Conservation (phyloP, 73 alveolate genomes). For the Paramecium biaurelia region DNA sequence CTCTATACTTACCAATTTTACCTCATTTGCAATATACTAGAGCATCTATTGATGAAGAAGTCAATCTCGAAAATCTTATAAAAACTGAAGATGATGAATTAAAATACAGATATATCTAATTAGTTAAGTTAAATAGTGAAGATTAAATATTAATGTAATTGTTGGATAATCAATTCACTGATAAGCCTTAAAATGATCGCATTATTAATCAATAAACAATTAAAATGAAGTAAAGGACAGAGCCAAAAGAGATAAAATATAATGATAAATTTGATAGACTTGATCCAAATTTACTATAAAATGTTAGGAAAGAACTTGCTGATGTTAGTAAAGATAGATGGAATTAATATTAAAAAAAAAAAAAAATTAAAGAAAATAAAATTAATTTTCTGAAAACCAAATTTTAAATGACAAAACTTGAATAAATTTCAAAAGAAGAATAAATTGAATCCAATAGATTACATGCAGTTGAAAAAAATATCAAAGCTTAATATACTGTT, state of each 20-base stretch:
- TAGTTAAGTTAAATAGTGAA: not conserved
- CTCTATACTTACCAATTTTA: not conserved
- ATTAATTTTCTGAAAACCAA: not conserved
- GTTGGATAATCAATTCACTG: not conserved
- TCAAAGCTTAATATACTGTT: not conserved
- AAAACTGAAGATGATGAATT: not conserved
- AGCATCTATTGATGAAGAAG: not conserved
- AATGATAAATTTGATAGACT: not conserved
- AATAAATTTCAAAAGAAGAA: not conserved
- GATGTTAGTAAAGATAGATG: constrained; percentile 1
- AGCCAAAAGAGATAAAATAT: not conserved
- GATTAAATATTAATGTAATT: constrained; percentile 18
- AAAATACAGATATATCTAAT: not conserved
- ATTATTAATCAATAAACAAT: not conserved
- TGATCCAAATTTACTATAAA: not conserved
- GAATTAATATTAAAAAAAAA: not conserved
- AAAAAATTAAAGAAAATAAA: not conserved
- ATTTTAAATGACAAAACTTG: not conserved
- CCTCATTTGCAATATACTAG: not conserved
- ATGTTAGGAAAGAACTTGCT: not conserved
- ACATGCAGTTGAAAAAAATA: not conserved
- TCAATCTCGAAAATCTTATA: not conserved
- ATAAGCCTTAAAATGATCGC: not conserved
- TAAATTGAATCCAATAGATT: not conserved
- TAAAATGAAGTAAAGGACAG: not conserved